Base-by-base conservation (phyloP, 2,329 filamentous ascomycete genomes). In the Exophiala aquamarina region DNA sequence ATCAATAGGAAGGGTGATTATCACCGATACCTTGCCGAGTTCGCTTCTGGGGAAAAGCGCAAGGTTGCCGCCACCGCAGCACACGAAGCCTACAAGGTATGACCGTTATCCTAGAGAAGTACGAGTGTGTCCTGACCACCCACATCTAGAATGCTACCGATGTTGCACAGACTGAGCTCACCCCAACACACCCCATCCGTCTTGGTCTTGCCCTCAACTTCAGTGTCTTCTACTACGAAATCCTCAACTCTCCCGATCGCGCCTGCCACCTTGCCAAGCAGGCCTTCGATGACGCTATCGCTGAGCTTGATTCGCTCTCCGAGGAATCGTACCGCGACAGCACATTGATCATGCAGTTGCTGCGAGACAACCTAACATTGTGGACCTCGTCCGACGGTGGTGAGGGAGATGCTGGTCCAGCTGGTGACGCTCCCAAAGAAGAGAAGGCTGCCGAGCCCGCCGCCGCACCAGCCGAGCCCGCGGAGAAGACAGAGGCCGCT, bases 191-290 rank as follows among this genome's bases (percentile, higher is more conserved):
- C 81, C 92, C 92, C 64, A 97, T 97, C 78, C 91, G 92, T 66
- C 89, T 97, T 59, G 92, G 92, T 72, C 86, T 97, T 66, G 92
- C 92, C 61, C 84, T 97, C 63, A 97, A 96, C 86, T 96, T 97
- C 84, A 96, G 91, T 58, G 92, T 96, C 66, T 96, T 96, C 81
- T 95, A 95, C 84, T 95, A 96, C 75, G 93, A 96, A 82, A 96
- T 96, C 71, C 80, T 96, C 69, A 97, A 96, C 86, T 94, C 91
- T 28, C 92, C 91, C 66, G 91, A 96, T 75, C 89, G 88, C 69
- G 92, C 92, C 67, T 97, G 92, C 84, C 92, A 97, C 71, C 84
- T 97, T 61, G 92, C 92, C 74, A 97, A 97, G 84, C 92, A 97
- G 80, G 92, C 93, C 41, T 97, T 97, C 68, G 92, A 97, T 70